Percentiles rank a stretch among this genome's conserved stretches.
Evolutionary conservation across 2,329 filamentous ascomycete species (phyloP).

Genomic region (Plenodomus tracheiphilus): DNA sequence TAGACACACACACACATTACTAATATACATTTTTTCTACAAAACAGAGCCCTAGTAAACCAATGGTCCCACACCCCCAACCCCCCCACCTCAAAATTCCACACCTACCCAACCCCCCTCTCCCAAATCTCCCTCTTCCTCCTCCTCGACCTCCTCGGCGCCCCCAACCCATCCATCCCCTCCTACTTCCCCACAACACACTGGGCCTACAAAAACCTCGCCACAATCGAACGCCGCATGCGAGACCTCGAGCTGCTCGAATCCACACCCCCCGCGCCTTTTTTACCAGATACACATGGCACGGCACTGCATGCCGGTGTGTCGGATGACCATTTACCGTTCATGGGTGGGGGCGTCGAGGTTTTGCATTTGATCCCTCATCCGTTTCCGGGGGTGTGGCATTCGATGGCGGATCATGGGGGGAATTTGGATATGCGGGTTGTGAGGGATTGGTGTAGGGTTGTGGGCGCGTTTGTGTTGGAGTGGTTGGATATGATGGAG

Average conservation of each 20-base stretch:
- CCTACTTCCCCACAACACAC: conserved; percentile 87
- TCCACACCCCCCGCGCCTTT: conserved; percentile 58
- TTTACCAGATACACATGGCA: conserved; percentile 48
- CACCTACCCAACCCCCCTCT: conserved; percentile 70
- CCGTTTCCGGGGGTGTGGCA: conserved; percentile 90
- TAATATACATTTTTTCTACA: neutral
- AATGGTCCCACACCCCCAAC: conserved; percentile 75
- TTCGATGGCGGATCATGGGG: conserved; percentile 77
- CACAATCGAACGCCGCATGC: conserved; percentile 72
- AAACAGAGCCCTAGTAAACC: conserved; percentile 68
- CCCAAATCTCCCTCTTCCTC: conserved; percentile 83
- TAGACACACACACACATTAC: too few relatives aligned
- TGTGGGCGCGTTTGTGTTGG: conserved; percentile 79
- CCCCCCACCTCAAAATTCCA: conserved; percentile 66
- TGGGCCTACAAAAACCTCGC: conserved; percentile 88
- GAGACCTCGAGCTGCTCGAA: conserved; percentile 67
- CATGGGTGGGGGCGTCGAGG: conserved; percentile 79
- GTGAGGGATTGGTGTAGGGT: conserved; percentile 88
- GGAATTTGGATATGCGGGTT: conserved; percentile 78
- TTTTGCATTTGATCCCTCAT: conserved; percentile 85
- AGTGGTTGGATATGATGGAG: conserved; percentile 85
- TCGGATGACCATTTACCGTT: conserved; percentile 94
- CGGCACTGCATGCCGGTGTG: conserved; percentile 52
- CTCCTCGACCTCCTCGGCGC: conserved; percentile 87
- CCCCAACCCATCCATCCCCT: conserved; percentile 70